Percentiles rank a stretch among this genome's conserved stretches.
phyloP scores from a whole-genome alignment of 257 asterid species.

The Ajuga chamaepitys region DNA sequence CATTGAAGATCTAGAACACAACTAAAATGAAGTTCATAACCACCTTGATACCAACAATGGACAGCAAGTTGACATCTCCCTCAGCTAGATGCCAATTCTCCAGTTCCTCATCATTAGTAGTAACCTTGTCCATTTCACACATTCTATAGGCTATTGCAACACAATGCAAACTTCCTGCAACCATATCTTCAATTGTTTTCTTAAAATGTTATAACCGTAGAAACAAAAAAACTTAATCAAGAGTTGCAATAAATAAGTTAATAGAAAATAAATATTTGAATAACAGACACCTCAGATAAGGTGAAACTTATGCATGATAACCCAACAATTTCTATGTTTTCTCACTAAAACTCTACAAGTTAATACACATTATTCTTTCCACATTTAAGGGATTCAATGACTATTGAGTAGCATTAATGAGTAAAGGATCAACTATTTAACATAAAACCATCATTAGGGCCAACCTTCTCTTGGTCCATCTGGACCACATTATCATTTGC shows the following conservation, averaged over 20 bases:
- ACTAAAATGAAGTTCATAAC: slow-evolving; percentile 4
- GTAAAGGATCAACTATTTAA: not conserved
- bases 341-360: not conserved
- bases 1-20: not conserved
- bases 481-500: slow-evolving; percentile 43
- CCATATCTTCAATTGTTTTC: slow-evolving; percentile 79
- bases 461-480: slow-evolving; percentile 72
- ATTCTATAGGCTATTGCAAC: slow-evolving; percentile 77
- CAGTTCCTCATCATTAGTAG: slow-evolving; percentile 58
- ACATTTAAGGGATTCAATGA: not conserved
- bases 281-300: slow-evolving; percentile 5
- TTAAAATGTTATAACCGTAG: slow-evolving; percentile 43
- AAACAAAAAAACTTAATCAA: slow-evolving; percentile 2
- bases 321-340: not conserved
- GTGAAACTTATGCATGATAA: not conserved
- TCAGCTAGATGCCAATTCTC: slow-evolving; percentile 77
- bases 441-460: not conserved
- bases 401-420: not conserved
- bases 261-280: not conserved
- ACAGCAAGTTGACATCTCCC: slow-evolving; percentile 70
- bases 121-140: slow-evolving; percentile 47
- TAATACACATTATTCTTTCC: not conserved
- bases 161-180: slow-evolving; percentile 76
- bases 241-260: not conserved
- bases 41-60: slow-evolving; percentile 94